Percentiles rank a stretch among this genome's conserved stretches.
phyloP scores from a whole-genome alignment of 352 stramenopile species.

The Pythium pyrilobum region DNA sequence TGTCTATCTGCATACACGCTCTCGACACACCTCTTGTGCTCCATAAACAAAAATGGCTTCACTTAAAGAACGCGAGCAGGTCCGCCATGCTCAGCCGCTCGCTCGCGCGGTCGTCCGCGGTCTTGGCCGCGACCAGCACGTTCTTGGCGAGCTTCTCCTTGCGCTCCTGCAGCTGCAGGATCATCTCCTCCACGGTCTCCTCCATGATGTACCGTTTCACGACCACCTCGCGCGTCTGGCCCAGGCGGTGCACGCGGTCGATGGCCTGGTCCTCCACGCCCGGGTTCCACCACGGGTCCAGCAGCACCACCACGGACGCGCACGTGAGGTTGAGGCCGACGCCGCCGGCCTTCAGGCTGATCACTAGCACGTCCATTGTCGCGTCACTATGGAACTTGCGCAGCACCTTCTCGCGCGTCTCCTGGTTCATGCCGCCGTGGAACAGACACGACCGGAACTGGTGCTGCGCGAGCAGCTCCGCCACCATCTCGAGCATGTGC shows the following conservation, averaged over 20 bases:
- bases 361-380: constrained; percentile 68
- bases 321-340: constrained; percentile 89
- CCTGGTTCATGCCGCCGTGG: constrained; percentile 66
- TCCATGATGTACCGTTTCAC: constrained; percentile 89
- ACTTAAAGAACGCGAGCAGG: constrained; percentile 65
- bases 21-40: no score
- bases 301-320: constrained; percentile 84
- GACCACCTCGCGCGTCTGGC: constrained; percentile 75
- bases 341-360: constrained; percentile 86
- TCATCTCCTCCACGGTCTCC: constrained; percentile 90
- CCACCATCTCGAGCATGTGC: constrained; percentile 83
- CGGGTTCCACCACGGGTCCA: constrained; percentile 94
- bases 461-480: constrained; percentile 39
- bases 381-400: constrained; percentile 53
- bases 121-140: constrained; percentile 61
- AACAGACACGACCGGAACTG: constrained; percentile 60
- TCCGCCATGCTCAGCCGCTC: constrained; percentile 65
- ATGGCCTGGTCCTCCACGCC: constrained; percentile 93
- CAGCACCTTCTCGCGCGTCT: constrained; percentile 67
- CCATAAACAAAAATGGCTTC: no score
- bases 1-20: no score
- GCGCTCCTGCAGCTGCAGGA: constrained; percentile 84
- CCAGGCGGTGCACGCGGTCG: constrained; percentile 88
- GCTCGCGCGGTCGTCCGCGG: constrained; percentile 28
- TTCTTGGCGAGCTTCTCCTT: constrained; percentile 86